Evolutionary conservation across 2,329 filamentous ascomycete species (phyloP).

Genomic region (Monosporascus sp.): DNA sequence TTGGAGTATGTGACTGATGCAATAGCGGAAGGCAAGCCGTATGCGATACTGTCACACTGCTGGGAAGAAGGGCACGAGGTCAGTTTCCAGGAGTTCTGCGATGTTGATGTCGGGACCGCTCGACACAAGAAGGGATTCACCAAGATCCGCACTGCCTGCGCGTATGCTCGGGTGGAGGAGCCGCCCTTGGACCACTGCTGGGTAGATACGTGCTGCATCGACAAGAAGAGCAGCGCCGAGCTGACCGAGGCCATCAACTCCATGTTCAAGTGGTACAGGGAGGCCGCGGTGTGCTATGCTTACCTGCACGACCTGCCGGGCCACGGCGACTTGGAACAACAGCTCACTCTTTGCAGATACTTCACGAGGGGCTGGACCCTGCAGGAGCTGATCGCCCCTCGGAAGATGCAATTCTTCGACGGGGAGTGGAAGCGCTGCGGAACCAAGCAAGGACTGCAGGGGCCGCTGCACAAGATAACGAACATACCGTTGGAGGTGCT

Average conservation of each 20-base stretch:
- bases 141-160: conserved; percentile 5
- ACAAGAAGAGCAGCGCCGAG: conserved; percentile 12
- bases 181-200: conserved; percentile 4
- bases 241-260: conserved; percentile 9
- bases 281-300: conserved; percentile 6
- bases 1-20: too few species aligned
- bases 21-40: neutral
- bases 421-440: conserved; percentile 12
- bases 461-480: neutral
- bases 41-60: conserved; percentile 16
- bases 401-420: conserved; percentile 12
- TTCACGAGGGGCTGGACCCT: conserved; percentile 17
- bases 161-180: conserved; percentile 3
- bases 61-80: conserved; percentile 14
- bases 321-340: neutral
- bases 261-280: conserved; percentile 10
- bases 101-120: neutral
- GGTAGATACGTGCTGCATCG: conserved; percentile 14
- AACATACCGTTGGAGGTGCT: conserved; percentile 3
- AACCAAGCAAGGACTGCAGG: neutral
- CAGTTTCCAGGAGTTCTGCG: conserved; percentile 5
- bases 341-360: neutral
- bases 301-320: conserved; percentile 5
- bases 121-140: conserved; percentile 1
- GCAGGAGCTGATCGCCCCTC: conserved; percentile 14